Percentiles rank a stretch among this genome's conserved stretches.
Evolutionary conservation across 2,329 filamentous ascomycete species (phyloP).

Genomic region (Emergomyces africanus): DNA sequence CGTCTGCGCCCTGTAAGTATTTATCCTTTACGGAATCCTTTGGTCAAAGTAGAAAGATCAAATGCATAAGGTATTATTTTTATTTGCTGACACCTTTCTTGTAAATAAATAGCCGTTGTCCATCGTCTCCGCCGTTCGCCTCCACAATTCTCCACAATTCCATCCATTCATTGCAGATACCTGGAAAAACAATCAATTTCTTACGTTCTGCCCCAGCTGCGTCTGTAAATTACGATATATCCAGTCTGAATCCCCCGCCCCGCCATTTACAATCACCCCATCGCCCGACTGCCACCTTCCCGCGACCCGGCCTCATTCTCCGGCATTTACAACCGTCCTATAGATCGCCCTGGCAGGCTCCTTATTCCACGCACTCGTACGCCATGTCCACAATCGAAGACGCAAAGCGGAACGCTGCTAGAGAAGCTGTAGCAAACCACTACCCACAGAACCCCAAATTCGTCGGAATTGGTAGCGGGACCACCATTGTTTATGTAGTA

Average conservation of each 20-base stretch:
- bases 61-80: not conserved
- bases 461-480: constrained; percentile 53
- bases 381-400: constrained; percentile 38
- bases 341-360: not conserved
- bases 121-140: not conserved
- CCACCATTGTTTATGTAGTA: constrained; percentile 55
- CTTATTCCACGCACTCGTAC: constrained; percentile 8
- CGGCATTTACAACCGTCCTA: not conserved
- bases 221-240: not conserved
- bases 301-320: not conserved
- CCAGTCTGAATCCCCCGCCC: not conserved
- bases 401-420: constrained; percentile 48
- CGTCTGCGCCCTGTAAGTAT: not conserved
- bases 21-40: not conserved
- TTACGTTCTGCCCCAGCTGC: not conserved
- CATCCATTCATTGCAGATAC: not conserved
- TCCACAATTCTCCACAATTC: constrained; percentile 3
- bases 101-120: not conserved
- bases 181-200: not conserved
- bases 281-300: not conserved
- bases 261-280: not conserved
- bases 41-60: not conserved
- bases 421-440: constrained; percentile 46
- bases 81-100: not conserved
- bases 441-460: constrained; percentile 45